phyloP scores from a whole-genome alignment of 1,139 yeast genomes.

The Suhomyces anneliseae region DNA sequence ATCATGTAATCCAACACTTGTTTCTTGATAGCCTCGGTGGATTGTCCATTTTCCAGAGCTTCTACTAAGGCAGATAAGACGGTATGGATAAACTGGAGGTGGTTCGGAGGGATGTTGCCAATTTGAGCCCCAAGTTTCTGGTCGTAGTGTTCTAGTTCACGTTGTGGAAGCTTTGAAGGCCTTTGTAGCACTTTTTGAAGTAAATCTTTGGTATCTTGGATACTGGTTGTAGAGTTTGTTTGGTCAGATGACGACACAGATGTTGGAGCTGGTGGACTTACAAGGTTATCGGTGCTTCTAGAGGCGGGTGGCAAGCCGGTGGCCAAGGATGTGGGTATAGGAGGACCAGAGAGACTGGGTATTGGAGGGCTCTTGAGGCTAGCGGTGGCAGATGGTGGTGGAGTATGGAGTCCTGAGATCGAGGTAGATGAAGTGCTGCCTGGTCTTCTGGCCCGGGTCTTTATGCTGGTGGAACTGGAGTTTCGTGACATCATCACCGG shows the following conservation, averaged over 20 bases:
- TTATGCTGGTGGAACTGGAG: conserved; percentile 5
- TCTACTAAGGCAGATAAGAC: conserved; percentile 1
- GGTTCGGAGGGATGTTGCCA: conserved; percentile 14
- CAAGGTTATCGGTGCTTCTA: background rate
- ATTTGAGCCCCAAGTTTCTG: conserved; percentile 31
- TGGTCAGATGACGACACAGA: background rate
- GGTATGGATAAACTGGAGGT: conserved; percentile 20
- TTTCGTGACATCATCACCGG: conserved; percentile 16
- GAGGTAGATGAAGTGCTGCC: background rate
- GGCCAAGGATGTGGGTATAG: too few relatives aligned
- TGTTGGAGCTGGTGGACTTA: background rate
- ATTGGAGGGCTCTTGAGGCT: too few relatives aligned
- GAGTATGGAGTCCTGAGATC: too few relatives aligned
- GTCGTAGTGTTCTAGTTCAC: conserved; percentile 39
- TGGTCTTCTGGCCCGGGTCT: conserved; percentile 1
- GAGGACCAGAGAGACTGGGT: too few relatives aligned
- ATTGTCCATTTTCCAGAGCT: conserved; percentile 13
- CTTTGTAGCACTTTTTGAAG: conserved; percentile 2
- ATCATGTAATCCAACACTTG: conserved; percentile 48
- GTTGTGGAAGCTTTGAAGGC: conserved; percentile 29
- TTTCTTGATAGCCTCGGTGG: conserved; percentile 4
- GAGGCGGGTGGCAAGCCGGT: too few relatives aligned
- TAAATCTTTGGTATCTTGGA: conserved; percentile 1
- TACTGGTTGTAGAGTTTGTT: background rate
- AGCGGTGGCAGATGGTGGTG: too few relatives aligned